Conservation (phyloP, 352 stramenopile species). For the Phytophthora hybrid region DNA sequence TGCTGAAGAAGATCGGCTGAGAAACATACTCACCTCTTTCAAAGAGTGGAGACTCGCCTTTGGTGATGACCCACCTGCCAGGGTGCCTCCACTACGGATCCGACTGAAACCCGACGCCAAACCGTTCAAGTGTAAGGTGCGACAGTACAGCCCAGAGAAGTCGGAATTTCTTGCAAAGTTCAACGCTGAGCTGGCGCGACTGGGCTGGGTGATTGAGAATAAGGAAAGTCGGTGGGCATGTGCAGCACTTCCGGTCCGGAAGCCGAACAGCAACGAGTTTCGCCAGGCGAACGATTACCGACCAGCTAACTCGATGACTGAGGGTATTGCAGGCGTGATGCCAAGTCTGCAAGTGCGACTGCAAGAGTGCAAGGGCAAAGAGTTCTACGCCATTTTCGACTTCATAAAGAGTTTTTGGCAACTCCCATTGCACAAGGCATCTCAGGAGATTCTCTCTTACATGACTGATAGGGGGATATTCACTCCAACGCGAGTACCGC, state of each 20-base stretch:
- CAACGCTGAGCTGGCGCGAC: not conserved
- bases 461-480: constrained; percentile 35
- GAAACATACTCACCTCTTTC: not conserved
- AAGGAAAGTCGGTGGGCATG: constrained; percentile 3
- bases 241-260: constrained; percentile 2
- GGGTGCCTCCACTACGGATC: constrained; percentile 2
- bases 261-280: constrained; percentile 8
- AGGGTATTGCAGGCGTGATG: constrained; percentile 6
- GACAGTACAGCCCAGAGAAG: constrained; percentile 16
- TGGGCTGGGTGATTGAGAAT: constrained; percentile 16
- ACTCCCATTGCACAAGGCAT: constrained; percentile 18
- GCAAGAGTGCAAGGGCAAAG: not conserved
- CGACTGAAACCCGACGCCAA: not conserved
- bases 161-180: constrained; percentile 10
- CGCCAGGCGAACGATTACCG: constrained; percentile 7
- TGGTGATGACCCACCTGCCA: constrained; percentile 1
- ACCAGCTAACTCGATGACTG: not conserved
- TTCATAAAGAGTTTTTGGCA: constrained; percentile 42
- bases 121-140: constrained; percentile 5
- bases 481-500: constrained; percentile 18
- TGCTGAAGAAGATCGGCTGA: not conserved
- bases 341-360: not conserved
- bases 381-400: constrained; percentile 22
- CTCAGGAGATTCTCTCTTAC: constrained; percentile 28
- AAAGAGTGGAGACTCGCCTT: not conserved